Percentiles rank a stretch among this genome's conserved stretches.
These are phyloP conservation scores for Sesbania bispinosa DNA, from an alignment of 306 rosid species.

Conservation along the genomic window DNA sequence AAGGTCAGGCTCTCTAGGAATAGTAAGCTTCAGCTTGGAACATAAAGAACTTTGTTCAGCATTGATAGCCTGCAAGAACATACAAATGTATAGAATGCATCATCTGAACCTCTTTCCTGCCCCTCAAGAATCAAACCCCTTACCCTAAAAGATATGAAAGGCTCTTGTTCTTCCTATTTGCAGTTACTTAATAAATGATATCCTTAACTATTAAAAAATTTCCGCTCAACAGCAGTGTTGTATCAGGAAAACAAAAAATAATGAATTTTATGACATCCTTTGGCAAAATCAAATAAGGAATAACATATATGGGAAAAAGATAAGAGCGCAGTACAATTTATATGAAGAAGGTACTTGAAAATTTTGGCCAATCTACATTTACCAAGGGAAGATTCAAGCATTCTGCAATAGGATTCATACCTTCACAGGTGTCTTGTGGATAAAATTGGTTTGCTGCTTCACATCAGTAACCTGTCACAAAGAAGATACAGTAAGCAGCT, in stretches of 20 bases:
- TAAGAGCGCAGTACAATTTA: background rate
- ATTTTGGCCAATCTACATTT: conserved; percentile 1
- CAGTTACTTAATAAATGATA: conserved; percentile 11
- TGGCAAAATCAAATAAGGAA: background rate
- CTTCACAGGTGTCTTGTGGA: conserved; percentile 77
- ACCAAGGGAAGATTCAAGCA: conserved; percentile 13
- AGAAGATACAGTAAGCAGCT: conserved; percentile 28
- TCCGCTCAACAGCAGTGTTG: background rate
- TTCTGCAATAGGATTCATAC: conserved; percentile 36
- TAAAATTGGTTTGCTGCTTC: conserved; percentile 56
- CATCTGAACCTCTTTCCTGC: conserved; percentile 12
- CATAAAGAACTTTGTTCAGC: conserved; percentile 43
- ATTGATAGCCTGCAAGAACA: conserved; percentile 53
- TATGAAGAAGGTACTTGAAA: background rate
- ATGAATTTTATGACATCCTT: background rate
- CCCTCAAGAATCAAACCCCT: background rate
- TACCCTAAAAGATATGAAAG: conserved; percentile 16
- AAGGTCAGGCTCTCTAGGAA: conserved; percentile 91
- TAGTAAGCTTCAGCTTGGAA: conserved; percentile 69
- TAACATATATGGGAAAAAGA: background rate
- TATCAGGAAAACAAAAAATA: background rate
- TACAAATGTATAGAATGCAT: conserved; percentile 12
- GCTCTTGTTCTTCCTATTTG: conserved; percentile 10
- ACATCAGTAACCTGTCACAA: conserved; percentile 55
- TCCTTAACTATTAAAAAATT: background rate